Percentiles rank a stretch among this genome's conserved stretches.
These are phyloP conservation scores for Cercophora samala DNA, from an alignment of 495 filamentous ascomycete species.

Conservation along the genomic window DNA sequence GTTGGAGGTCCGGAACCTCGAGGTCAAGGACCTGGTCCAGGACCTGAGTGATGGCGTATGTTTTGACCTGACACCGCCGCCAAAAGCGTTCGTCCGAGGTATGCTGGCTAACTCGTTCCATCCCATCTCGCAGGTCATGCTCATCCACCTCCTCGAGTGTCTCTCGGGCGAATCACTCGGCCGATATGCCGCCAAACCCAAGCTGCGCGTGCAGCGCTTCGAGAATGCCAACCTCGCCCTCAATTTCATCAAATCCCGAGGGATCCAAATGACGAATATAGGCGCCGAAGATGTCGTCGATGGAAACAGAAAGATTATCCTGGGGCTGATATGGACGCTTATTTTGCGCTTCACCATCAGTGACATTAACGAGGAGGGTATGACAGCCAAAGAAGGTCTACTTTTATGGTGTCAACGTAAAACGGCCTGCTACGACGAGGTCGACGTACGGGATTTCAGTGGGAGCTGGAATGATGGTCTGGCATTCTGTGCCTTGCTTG, in stretches of 20 bases:
- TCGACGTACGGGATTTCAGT: slow-evolving; percentile 91
- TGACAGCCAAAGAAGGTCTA: slow-evolving; percentile 95
- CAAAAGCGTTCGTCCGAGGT: not conserved
- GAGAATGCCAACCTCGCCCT: slow-evolving; percentile 97
- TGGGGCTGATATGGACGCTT: slow-evolving; percentile 95
- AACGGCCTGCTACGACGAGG: slow-evolving; percentile 96
- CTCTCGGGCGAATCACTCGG: slow-evolving; percentile 90
- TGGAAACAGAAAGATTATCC: slow-evolving; percentile 94
- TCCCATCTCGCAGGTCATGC: slow-evolving; percentile 61
- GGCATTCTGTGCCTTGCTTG: slow-evolving; percentile 92
- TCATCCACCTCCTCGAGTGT: slow-evolving; percentile 96
- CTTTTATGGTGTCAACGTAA: slow-evolving; percentile 97
- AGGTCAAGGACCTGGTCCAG: slow-evolving; percentile 76
- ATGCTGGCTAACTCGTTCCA: slow-evolving; percentile 13
- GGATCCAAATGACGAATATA: slow-evolving; percentile 97
- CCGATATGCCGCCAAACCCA: slow-evolving; percentile 91
- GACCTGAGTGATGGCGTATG: slow-evolving; percentile 92
- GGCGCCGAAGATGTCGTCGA: slow-evolving; percentile 98
- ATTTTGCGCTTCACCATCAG: slow-evolving; percentile 98
- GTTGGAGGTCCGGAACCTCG: slow-evolving; percentile 67
- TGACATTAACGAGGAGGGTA: slow-evolving; percentile 96
- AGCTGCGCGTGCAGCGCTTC: slow-evolving; percentile 93
- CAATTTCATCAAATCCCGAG: slow-evolving; percentile 83
- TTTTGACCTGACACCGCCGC: no score
- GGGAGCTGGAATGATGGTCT: slow-evolving; percentile 95